Evolutionary conservation across 176 grass and related monocot genomes (phyloP), one percentile per base, ranked within the genome.

Genomic region (Puccinellia tenuiflora): DNA sequence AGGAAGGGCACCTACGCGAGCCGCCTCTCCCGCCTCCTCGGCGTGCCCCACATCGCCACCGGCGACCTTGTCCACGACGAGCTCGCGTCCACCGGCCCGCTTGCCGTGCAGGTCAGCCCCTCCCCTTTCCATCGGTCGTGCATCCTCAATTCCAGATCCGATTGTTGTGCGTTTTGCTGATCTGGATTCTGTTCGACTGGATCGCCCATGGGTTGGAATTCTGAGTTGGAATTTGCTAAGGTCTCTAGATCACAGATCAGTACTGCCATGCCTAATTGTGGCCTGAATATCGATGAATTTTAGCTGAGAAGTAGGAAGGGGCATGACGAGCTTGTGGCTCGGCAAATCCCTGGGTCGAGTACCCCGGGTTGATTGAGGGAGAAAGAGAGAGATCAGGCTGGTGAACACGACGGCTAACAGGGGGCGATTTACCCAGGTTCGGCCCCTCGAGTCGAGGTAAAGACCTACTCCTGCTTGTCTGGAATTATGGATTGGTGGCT

Each of bases 41-140:
- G 88, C 16, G 93, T 96, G 50, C 96, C 93, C 2, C 96, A 99
- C 77, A 96, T 99, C 84, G 89, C 93, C 25, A 99, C 93, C n/a
- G 93, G 96, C 1, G 93, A 99, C 81, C 96, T 93, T 31, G 93
- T 99, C 16, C 89, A 91, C 28, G 91, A 96, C 47, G 96, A 99
- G 85, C 93, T 99, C 24, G 83, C 93, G 5, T 93, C 93, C 66
- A 85, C 93, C 6, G 91, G 96, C 0, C 54, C 89, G n/a, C 83
- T 94, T 13, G 84, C 93, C 3, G 20, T 20, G 14, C 86, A 94
- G 96, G 96, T 96, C 18, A 20, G 35, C 26, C 9, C 1, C 25
- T 15, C 33, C 28, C n/a, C n/a, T n/a, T n/a, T n/a, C n/a, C n/a
- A n/a, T n/a, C n/a, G n/a, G n/a, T n/a, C n/a, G n/a, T n/a, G n/a